phyloP scores from a whole-genome alignment of 2,329 filamentous ascomycete genomes.

The Colletotrichum lupini region DNA sequence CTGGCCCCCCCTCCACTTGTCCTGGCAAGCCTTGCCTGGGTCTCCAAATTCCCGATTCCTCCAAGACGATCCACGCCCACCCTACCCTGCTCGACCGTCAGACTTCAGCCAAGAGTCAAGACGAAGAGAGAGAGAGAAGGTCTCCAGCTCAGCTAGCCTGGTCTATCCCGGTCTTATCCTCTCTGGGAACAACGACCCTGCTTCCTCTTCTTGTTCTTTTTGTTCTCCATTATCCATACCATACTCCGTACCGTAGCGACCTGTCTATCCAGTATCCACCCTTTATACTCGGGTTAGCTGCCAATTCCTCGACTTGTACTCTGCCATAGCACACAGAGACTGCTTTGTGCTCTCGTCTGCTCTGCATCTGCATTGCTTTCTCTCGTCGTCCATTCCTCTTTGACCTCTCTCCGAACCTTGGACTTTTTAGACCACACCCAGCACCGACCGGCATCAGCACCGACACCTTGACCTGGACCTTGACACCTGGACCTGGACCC shows the following conservation, averaged over 20 bases:
- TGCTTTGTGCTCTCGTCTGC: background rate
- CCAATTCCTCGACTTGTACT: background rate
- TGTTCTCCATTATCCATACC: background rate
- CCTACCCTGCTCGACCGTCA: background rate
- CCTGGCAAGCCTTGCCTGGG: conserved; percentile 48
- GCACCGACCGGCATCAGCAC: conserved; percentile 3
- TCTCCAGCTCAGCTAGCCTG: conserved; percentile 6
- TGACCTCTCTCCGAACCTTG: background rate
- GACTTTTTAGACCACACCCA: background rate
- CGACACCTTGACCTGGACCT: background rate
- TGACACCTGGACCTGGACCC: conserved; percentile 6
- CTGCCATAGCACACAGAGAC: background rate
- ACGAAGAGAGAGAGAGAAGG: background rate
- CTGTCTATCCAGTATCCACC: background rate
- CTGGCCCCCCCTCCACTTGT: conserved; percentile 61
- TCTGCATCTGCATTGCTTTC: background rate
- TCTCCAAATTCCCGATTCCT: background rate
- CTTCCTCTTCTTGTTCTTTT: background rate
- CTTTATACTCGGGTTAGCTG: background rate
- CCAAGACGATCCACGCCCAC: background rate
- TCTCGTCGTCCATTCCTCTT: background rate
- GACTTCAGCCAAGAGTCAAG: background rate
- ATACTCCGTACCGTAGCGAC: too few relatives aligned
- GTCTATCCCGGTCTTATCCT: conserved; percentile 1
- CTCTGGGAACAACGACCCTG: conserved; percentile 11